Evolutionary conservation across 352 stramenopile species (phyloP).

Genomic region (Phytophthora niederhauseri): DNA sequence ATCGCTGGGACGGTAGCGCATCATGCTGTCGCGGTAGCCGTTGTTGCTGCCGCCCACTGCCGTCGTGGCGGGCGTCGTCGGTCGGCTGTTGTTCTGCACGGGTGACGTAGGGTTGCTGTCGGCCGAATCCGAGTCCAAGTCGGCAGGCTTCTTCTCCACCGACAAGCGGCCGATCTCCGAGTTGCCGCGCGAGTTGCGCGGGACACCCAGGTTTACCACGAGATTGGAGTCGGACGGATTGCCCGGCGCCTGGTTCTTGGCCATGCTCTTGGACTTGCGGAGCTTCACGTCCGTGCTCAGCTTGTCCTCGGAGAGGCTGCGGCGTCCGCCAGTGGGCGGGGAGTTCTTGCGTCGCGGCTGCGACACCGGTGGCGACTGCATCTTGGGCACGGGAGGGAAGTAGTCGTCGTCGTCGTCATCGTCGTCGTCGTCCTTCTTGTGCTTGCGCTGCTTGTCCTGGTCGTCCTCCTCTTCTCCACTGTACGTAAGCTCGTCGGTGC

Average conservation of each 20-base stretch:
- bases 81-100: not conserved
- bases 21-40: slow-evolving; percentile 67
- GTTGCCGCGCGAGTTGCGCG: slow-evolving; percentile 39
- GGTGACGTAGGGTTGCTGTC: slow-evolving; percentile 20
- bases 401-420: slow-evolving; percentile 41
- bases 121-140: slow-evolving; percentile 7
- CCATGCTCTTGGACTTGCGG: slow-evolving; percentile 41
- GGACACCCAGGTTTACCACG: slow-evolving; percentile 34
- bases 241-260: slow-evolving; percentile 32
- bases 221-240: slow-evolving; percentile 30
- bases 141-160: slow-evolving; percentile 34
- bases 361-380: slow-evolving; percentile 14
- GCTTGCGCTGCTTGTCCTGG: slow-evolving; percentile 23
- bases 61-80: not conserved
- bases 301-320: slow-evolving; percentile 28
- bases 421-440: slow-evolving; percentile 30
- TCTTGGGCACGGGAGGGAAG: slow-evolving; percentile 29
- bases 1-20: slow-evolving; percentile 74
- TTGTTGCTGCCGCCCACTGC: slow-evolving; percentile 21
- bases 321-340: slow-evolving; percentile 14
- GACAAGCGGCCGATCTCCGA: slow-evolving; percentile 48
- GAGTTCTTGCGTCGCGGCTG: slow-evolving; percentile 14
- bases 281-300: slow-evolving; percentile 26
- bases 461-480: slow-evolving; percentile 39
- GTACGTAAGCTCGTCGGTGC: slow-evolving; percentile 27